phyloP scores from a whole-genome alignment of 495 filamentous ascomycete genomes.

The Paragyromitra xinjiangensis region DNA sequence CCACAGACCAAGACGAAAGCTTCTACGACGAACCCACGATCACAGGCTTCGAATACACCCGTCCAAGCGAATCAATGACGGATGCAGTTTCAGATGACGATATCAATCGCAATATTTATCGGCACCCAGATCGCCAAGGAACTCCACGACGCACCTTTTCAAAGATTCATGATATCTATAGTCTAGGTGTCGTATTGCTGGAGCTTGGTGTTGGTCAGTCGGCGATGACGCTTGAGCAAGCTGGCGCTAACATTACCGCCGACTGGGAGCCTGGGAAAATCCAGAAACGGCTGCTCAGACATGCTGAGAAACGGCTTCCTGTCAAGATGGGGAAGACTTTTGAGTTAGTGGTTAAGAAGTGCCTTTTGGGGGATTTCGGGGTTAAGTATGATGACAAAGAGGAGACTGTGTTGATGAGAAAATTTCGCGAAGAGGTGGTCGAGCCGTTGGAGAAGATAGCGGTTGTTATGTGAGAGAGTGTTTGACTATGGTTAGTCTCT shows the following conservation, averaged over 20 bases:
- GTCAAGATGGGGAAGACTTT: conserved; percentile 57
- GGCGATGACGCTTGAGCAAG: conserved; percentile 56
- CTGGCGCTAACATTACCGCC: conserved; percentile 41
- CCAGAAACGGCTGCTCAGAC: conserved; percentile 54
- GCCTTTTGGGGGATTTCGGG: conserved; percentile 56
- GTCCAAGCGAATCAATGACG: conserved; percentile 54
- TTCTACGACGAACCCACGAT: conserved; percentile 54
- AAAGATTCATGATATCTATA: conserved; percentile 60
- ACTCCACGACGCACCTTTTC: conserved; percentile 51
- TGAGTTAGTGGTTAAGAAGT: conserved; percentile 55
- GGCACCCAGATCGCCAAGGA: conserved; percentile 58
- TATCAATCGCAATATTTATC: conserved; percentile 54
- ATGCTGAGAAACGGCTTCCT: conserved; percentile 53
- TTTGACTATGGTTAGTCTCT: not conserved
- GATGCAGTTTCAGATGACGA: conserved; percentile 45
- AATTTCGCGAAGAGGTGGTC: conserved; percentile 57
- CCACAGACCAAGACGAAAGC: not conserved
- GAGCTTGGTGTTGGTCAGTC: conserved; percentile 47
- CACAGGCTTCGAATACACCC: conserved; percentile 58
- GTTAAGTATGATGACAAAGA: conserved; percentile 57
- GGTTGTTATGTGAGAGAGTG: conserved; percentile 1
- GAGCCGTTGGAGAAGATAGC: conserved; percentile 55
- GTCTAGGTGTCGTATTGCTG: conserved; percentile 3
- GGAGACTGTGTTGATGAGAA: conserved; percentile 58
- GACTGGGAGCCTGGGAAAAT: conserved; percentile 55